Conservation (phyloP, 805 yeast species). For the Candida palmyrensis region DNA sequence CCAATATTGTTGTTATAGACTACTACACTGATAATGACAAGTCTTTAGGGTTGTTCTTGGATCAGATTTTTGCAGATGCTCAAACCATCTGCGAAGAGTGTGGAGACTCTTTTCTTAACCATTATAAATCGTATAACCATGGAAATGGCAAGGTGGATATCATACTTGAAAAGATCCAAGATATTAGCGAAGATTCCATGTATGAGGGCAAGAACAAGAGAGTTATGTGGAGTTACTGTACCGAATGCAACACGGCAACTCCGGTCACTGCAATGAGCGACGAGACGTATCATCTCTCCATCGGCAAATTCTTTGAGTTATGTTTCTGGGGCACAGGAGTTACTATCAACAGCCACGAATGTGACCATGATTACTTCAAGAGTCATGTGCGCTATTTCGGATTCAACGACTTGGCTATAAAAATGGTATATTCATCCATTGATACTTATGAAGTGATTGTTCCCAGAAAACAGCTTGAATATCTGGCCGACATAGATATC, state of each 20-base stretch:
- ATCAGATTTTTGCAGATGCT: slow-evolving; percentile 68
- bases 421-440: slow-evolving; percentile 71
- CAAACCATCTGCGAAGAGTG: slow-evolving; percentile 73
- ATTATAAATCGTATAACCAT: slow-evolving; percentile 83
- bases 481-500: slow-evolving; percentile 69
- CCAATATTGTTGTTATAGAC: slow-evolving; percentile 77
- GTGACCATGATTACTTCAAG: slow-evolving; percentile 76
- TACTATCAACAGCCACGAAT: slow-evolving; percentile 21
- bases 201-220: slow-evolving; percentile 41
- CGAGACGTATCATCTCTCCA: slow-evolving; percentile 82
- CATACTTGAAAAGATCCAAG: slow-evolving; percentile 50
- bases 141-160: slow-evolving; percentile 81
- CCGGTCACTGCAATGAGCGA: slow-evolving; percentile 82
- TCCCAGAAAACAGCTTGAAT: slow-evolving; percentile 66
- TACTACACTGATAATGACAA: slow-evolving; percentile 89
- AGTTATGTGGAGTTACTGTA: slow-evolving; percentile 89
- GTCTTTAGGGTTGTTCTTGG: slow-evolving; percentile 84
- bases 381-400: slow-evolving; percentile 85
- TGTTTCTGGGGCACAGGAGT: slow-evolving; percentile 60
- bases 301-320: slow-evolving; percentile 89
- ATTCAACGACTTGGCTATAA: slow-evolving; percentile 67
- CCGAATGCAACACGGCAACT: slow-evolving; percentile 65
- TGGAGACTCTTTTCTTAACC: slow-evolving; percentile 63
- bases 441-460: slow-evolving; percentile 74
- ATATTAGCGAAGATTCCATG: slow-evolving; percentile 14